Conservation (phyloP, 768 basidiomycete species). For the Suillus luteus region DNA sequence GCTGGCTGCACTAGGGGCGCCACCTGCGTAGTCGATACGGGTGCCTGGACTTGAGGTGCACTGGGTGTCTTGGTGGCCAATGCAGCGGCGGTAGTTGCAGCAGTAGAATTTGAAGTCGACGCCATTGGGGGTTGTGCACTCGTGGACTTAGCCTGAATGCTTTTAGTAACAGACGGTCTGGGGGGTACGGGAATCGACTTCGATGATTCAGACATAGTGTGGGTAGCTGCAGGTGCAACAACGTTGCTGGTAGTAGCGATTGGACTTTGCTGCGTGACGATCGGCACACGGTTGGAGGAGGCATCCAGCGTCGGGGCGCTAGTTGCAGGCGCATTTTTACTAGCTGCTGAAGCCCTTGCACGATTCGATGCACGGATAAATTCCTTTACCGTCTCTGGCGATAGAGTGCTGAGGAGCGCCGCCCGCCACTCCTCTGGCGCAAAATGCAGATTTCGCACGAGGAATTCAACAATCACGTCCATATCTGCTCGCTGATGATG, state of each 20-base stretch:
- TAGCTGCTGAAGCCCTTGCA: neutral
- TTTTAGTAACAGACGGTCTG: constrained; percentile 4
- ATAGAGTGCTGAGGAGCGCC: neutral
- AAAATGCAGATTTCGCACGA: neutral
- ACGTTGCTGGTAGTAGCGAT: neutral
- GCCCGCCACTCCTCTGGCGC: constrained; percentile 3
- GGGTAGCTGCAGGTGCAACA: neutral
- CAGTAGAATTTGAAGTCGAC: neutral
- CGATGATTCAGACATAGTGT: neutral
- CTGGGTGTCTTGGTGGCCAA: neutral
- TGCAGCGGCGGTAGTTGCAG: neutral
- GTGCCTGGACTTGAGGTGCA: neutral
- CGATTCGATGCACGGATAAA: neutral
- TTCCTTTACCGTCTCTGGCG: neutral
- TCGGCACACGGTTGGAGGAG: neutral
- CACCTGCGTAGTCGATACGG: neutral
- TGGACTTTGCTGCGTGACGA: neutral
- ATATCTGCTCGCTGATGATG: neutral
- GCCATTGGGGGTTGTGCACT: neutral
- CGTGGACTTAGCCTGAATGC: neutral
- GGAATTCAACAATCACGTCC: neutral
- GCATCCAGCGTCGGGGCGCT: neutral
- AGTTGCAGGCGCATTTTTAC: neutral
- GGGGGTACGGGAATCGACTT: constrained; percentile 1
- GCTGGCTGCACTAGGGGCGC: neutral